These are phyloP conservation scores for Wakefieldia striispora DNA, from an alignment of 768 basidiomycete species.

Conservation along the genomic window DNA sequence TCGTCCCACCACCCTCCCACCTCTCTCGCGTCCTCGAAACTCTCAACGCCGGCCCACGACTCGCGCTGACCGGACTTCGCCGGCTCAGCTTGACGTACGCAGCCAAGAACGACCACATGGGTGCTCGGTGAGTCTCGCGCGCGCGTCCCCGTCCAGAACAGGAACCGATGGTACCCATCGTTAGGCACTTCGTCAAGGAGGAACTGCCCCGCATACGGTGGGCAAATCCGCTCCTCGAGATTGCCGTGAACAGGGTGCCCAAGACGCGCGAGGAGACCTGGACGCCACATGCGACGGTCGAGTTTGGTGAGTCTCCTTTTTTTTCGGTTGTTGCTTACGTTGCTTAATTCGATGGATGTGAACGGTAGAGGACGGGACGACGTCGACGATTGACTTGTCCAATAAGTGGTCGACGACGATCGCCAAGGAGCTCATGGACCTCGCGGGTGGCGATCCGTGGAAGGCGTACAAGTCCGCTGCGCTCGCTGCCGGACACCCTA, in stretches of 20 bases:
- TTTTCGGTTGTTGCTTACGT: neutral
- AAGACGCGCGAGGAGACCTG: constrained; percentile 56
- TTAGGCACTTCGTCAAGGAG: constrained; percentile 72
- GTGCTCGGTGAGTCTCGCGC: constrained; percentile 54
- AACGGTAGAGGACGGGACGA: constrained; percentile 46
- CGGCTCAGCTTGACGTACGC: constrained; percentile 56
- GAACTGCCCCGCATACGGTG: constrained; percentile 76
- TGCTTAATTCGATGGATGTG: too few species aligned
- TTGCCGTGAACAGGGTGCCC: constrained; percentile 53
- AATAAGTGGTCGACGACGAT: constrained; percentile 70
- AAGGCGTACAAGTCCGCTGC: constrained; percentile 50
- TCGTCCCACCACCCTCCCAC: constrained; percentile 47
- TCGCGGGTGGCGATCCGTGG: constrained; percentile 62
- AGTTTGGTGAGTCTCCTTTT: constrained; percentile 55
- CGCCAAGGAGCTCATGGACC: constrained; percentile 66
- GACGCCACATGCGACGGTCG: constrained; percentile 59
- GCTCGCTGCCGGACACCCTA: constrained; percentile 44
- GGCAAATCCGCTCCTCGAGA: constrained; percentile 65
- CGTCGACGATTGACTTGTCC: constrained; percentile 51
- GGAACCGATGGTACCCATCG: too few species aligned
- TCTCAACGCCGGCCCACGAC: constrained; percentile 51
- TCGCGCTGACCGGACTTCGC: constrained; percentile 48
- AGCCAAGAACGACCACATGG: constrained; percentile 67
- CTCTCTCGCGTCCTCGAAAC: constrained; percentile 52
- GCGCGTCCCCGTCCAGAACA: neutral